phyloP scores from a whole-genome alignment of 2,329 filamentous ascomycete species.

The Parasarocladium wereldwijsianum region DNA sequence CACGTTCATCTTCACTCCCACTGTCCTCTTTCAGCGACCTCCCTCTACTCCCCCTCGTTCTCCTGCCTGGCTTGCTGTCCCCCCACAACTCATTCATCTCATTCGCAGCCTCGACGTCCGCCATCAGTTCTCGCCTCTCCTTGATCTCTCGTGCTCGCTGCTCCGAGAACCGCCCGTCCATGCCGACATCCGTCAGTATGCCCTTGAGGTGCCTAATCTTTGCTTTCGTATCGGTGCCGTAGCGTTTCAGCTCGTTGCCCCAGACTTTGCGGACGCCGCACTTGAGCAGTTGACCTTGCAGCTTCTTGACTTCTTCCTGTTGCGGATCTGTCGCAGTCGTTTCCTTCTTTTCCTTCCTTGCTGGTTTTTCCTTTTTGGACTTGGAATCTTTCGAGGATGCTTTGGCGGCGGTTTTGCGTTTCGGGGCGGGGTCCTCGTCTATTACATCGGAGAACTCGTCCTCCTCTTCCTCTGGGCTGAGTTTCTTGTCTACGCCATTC shows the following conservation, averaged over 20 bases:
- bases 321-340: constrained; percentile 38
- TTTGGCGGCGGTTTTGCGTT: constrained; percentile 32
- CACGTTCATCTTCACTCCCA: no score
- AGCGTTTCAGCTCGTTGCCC: constrained; percentile 68
- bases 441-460: constrained; percentile 41
- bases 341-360: constrained; percentile 22
- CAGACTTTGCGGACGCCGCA: constrained; percentile 90
- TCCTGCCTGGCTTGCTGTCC: constrained; percentile 14
- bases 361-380: constrained; percentile 12
- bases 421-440: constrained; percentile 52
- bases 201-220: constrained; percentile 71
- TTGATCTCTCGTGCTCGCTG: constrained; percentile 78
- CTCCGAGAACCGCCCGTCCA: constrained; percentile 77
- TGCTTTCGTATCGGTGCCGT: constrained; percentile 52
- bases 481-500: constrained; percentile 6
- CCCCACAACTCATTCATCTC: constrained; percentile 76
- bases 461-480: no score
- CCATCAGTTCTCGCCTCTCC: constrained; percentile 68
- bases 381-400: no score
- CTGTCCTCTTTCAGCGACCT: no score
- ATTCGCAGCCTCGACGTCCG: constrained; percentile 72
- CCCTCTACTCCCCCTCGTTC: constrained; percentile 14
- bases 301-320: constrained; percentile 69
- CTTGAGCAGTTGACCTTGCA: constrained; percentile 76
- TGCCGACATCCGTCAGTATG: constrained; percentile 70